Percentiles rank a stretch among this genome's conserved stretches.
These are phyloP conservation scores for Moringa oleifera DNA, from an alignment of 345 rosid genomes.

Conservation along the genomic window DNA sequence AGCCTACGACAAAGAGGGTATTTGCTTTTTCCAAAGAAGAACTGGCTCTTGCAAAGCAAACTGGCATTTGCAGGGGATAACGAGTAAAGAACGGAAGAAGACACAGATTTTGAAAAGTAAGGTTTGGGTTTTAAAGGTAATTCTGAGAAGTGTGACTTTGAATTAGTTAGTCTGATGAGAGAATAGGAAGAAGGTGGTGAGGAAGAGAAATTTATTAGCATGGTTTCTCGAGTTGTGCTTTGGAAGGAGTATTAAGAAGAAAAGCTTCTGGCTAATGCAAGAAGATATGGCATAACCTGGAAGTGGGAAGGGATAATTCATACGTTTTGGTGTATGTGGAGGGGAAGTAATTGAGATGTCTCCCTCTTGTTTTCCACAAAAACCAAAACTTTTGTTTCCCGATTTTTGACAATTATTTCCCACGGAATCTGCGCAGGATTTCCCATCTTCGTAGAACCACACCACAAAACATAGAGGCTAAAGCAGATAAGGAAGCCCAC, in stretches of 20 bases:
- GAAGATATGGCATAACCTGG: constrained; percentile 11
- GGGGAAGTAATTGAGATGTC: constrained; percentile 33
- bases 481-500: too few species aligned
- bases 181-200: constrained; percentile 42
- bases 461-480: too few species aligned
- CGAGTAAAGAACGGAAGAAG: constrained; percentile 25
- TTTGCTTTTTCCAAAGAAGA: constrained; percentile 26
- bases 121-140: constrained; percentile 41
- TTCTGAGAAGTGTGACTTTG: constrained; percentile 32
- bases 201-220: constrained; percentile 57
- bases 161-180: constrained; percentile 27
- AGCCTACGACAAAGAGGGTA: constrained; percentile 29
- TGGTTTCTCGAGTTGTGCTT: constrained; percentile 28
- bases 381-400: too few species aligned
- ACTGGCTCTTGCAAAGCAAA: constrained; percentile 28
- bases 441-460: too few species aligned
- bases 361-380: constrained; percentile 10
- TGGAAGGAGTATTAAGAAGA: constrained; percentile 4
- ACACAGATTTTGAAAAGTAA: constrained; percentile 43
- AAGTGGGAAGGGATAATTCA: constrained; percentile 30
- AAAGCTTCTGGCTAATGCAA: constrained; percentile 13
- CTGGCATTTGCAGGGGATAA: constrained; percentile 25
- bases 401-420: too few species aligned
- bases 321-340: constrained; percentile 47
- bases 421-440: too few species aligned